Conservation (phyloP, 495 filamentous ascomycete genomes). For the Corynascus novoguineensis region DNA sequence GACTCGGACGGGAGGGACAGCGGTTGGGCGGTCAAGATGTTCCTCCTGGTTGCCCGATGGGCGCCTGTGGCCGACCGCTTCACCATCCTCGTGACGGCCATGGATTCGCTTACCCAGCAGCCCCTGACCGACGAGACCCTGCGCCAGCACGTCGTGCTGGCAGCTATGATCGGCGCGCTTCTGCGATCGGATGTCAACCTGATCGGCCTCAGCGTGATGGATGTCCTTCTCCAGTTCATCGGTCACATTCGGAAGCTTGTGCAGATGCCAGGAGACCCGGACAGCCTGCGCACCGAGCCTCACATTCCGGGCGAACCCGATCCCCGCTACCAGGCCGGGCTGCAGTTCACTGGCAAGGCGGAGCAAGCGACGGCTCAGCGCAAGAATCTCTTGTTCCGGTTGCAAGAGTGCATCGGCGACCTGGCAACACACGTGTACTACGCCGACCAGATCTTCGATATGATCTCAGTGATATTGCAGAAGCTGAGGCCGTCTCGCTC, state of each 20-base stretch:
- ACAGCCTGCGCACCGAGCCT: constrained; percentile 32
- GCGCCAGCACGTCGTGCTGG: constrained; percentile 63
- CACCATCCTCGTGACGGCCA: constrained; percentile 71
- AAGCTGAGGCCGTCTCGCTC: constrained; percentile 62
- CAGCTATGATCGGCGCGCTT: constrained; percentile 70
- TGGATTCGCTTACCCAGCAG: constrained; percentile 64
- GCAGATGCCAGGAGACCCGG: constrained; percentile 53
- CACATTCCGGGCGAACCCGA: constrained; percentile 25
- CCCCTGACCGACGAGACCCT: constrained; percentile 61
- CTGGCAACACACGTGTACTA: constrained; percentile 94
- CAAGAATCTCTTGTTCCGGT: constrained; percentile 54
- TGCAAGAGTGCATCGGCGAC: constrained; percentile 74
- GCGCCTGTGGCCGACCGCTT: constrained; percentile 88
- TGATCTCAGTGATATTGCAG: constrained; percentile 71
- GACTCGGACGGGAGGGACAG: constrained; percentile 35
- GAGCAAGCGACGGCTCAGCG: constrained; percentile 29
- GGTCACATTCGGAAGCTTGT: constrained; percentile 71
- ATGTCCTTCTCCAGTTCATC: constrained; percentile 75
- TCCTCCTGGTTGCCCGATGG: constrained; percentile 72
- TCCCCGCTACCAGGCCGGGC: constrained; percentile 21
- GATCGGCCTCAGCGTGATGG: constrained; percentile 90
- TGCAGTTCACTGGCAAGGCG: constrained; percentile 25
- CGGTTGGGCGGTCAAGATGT: constrained; percentile 74
- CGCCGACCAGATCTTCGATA: constrained; percentile 86
- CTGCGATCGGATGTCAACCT: constrained; percentile 82